A percentile compares a stretch with the other conserved stretches of the same genome.
Conservation (phyloP, 148 eudicot species). For the Diospyros kaki region DNA sequence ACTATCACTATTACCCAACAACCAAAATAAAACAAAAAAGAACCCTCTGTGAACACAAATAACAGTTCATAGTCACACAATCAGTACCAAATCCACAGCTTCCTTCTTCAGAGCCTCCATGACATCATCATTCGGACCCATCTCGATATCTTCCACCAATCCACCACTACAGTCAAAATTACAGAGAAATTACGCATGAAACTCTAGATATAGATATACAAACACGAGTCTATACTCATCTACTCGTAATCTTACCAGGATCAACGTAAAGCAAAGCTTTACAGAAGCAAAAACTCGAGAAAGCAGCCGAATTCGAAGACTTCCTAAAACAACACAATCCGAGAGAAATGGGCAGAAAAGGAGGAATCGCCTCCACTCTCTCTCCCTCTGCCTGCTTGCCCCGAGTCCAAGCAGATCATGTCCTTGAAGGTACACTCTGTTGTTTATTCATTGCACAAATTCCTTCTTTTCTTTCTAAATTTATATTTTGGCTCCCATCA, state of each 20-base stretch:
- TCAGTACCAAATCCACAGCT: slow-evolving; percentile 82
- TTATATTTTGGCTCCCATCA: no score
- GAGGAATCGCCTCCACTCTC: no score
- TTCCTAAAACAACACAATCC: neutral
- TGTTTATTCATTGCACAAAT: no score
- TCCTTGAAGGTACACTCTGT: no score
- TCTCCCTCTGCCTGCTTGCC: no score
- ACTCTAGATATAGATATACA: no score
- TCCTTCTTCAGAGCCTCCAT: slow-evolving; percentile 72
- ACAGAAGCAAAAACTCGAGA: neutral
- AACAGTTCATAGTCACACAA: slow-evolving; percentile 12
- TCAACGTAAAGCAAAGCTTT: neutral
- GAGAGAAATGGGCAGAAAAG: no score
- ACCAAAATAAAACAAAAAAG: no score
- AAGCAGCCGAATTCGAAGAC: neutral
- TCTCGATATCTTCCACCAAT: slow-evolving; percentile 16
- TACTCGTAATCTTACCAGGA: neutral
- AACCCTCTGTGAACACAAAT: slow-evolving; percentile 7
- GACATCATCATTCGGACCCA: slow-evolving; percentile 58
- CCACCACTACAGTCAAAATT: neutral
- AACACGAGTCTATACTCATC: neutral
- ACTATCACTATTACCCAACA: neutral
- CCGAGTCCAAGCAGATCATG: no score
- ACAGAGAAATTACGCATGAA: no score
- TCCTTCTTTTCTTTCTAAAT: no score